phyloP scores from a whole-genome alignment of 2,329 filamentous ascomycete species.

The Thielaviopsis euricoi region DNA sequence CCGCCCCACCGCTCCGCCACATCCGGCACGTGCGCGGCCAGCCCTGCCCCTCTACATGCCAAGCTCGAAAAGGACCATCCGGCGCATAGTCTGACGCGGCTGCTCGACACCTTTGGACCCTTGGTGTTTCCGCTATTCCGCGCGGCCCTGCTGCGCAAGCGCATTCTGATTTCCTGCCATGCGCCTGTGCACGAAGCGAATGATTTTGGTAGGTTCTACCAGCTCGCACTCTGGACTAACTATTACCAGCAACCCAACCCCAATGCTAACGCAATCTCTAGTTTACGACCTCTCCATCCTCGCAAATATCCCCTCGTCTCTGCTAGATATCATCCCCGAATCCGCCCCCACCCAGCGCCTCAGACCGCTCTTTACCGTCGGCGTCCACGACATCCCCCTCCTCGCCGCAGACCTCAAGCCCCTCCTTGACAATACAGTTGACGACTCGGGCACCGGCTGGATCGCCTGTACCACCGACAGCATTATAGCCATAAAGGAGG shows the following conservation, averaged over 20 bases:
- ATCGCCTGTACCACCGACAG: slow-evolving; percentile 92
- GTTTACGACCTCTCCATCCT: slow-evolving; percentile 92
- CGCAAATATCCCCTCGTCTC: slow-evolving; percentile 66
- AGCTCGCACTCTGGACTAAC: too few species aligned
- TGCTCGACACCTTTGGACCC: slow-evolving; percentile 75
- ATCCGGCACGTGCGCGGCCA: neutral
- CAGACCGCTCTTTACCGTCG: slow-evolving; percentile 77
- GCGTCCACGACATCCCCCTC: slow-evolving; percentile 79
- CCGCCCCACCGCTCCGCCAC: neutral
- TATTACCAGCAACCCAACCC: neutral
- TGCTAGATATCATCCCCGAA: slow-evolving; percentile 51
- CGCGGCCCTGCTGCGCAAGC: slow-evolving; percentile 69
- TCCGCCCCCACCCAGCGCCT: slow-evolving; percentile 47
- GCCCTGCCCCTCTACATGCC: neutral
- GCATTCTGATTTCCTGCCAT: slow-evolving; percentile 73
- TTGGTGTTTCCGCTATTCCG: slow-evolving; percentile 83
- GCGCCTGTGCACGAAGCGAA: slow-evolving; percentile 74
- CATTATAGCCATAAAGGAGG: slow-evolving; percentile 71
- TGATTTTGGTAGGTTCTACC: slow-evolving; percentile 70
- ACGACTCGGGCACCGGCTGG: slow-evolving; percentile 42
- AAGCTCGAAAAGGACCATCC: slow-evolving; percentile 46
- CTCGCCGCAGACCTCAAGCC: slow-evolving; percentile 40
- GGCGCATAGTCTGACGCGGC: slow-evolving; percentile 60
- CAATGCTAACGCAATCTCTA: slow-evolving; percentile 19
- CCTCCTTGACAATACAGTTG: slow-evolving; percentile 20